Evolutionary conservation across 352 stramenopile genomes (phyloP), one percentile per base, ranked within the genome.

Genomic region (Aphanomyces euteiches): DNA sequence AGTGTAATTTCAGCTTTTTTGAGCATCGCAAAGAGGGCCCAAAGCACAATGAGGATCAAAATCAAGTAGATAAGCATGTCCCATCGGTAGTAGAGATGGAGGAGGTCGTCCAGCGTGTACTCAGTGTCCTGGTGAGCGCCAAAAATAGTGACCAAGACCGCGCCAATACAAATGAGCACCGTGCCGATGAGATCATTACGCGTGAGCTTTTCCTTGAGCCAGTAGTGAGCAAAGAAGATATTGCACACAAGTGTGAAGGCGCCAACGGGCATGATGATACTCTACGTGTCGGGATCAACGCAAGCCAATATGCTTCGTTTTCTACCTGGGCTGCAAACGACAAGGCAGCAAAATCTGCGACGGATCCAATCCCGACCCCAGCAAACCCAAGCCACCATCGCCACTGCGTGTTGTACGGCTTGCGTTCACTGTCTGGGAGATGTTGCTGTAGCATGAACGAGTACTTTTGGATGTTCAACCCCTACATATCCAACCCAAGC

Each of bases 391-490:
- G 67, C 56, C 71, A 66, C 75, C 75, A 79, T 4, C 75, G 19
- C 37, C 73, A 75, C 63, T 79, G 73, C 36, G 67, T 74, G 81
- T 95, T 95, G 40, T 75, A 60, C 36, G 86, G 87, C 47, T 93
- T 92, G 59, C 73, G 61, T 28, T 74, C 83, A 48, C 84, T 57
- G 48, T 69, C 78, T 53, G 76, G 81, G 67, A 69, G 50, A 54
- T 88, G 89, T 45, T 82, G 78, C 69, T 95, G 87, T 43, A 79
- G 79, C 79, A 96, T 93, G 79, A 96, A 93, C 56, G 84, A 93
- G 72, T 90, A 93, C 69, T 96, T 96, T 75, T 96, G 87, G 56
- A 93, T 75, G 66, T 96, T 96, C 15, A 93, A 79, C 47, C 88
- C 88, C 67, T 70, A 70, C 38, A 21, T 37, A 60, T 3, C 47